Conservation (phyloP, 495 filamentous ascomycete genomes). For the Cladorrhinum samala region DNA sequence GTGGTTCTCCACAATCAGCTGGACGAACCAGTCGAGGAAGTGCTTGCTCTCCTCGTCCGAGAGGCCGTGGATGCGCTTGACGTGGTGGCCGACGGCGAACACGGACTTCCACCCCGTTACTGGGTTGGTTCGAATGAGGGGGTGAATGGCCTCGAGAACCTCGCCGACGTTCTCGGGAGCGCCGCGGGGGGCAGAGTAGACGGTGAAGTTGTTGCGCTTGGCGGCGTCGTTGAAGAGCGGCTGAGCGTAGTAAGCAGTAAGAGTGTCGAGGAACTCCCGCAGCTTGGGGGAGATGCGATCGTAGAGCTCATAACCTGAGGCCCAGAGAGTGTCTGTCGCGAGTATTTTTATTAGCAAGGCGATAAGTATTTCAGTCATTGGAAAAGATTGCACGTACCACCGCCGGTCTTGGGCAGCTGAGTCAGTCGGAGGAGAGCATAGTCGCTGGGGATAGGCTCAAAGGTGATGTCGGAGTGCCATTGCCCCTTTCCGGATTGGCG, state of each 20-base stretch:
- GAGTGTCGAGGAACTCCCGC: constrained; percentile 58
- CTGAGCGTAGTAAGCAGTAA: constrained; percentile 62
- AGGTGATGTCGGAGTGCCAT: constrained; percentile 67
- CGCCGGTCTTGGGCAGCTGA: constrained; percentile 64
- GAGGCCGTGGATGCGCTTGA: constrained; percentile 60
- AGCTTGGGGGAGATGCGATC: constrained; percentile 64
- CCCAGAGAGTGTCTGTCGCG: constrained; percentile 62
- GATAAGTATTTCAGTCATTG: background rate
- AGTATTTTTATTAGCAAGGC: background rate
- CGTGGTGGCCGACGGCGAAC: constrained; percentile 58
- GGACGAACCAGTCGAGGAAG: constrained; percentile 57
- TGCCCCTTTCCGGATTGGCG: constrained; percentile 38
- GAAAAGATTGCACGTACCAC: constrained; percentile 41
- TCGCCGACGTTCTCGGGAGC: constrained; percentile 63
- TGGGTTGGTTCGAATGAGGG: constrained; percentile 74
- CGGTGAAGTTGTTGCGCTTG: constrained; percentile 45
- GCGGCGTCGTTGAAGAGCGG: constrained; percentile 54
- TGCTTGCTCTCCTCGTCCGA: constrained; percentile 57
- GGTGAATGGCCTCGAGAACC: constrained; percentile 58
- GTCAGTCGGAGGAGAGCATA: constrained; percentile 57
- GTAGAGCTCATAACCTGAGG: constrained; percentile 71
- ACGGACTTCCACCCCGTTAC: constrained; percentile 75
- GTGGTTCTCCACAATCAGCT: constrained; percentile 67
- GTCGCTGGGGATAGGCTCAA: constrained; percentile 60
- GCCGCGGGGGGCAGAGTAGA: constrained; percentile 54